phyloP scores from a whole-genome alignment of 306 rosid genomes.

The Acacia melanoxylon region DNA sequence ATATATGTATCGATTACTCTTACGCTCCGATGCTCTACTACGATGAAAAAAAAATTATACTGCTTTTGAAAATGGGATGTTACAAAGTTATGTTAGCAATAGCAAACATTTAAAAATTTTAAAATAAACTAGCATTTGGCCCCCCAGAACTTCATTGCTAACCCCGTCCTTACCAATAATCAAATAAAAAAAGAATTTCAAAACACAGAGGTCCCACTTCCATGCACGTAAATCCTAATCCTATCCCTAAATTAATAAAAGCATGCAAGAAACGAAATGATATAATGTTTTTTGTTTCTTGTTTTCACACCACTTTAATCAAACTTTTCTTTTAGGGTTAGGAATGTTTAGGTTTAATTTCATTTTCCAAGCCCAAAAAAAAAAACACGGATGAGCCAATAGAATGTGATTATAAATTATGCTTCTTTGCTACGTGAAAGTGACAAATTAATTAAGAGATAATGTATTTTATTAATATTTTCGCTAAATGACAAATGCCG shows the following conservation, averaged over 20 bases:
- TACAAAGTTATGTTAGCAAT: not conserved
- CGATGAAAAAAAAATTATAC: too few relatives aligned
- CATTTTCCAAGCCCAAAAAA: not conserved
- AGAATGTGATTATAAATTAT: not conserved
- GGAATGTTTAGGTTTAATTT: constrained; percentile 23
- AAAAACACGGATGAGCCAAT: constrained; percentile 18
- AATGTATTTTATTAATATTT: constrained; percentile 5
- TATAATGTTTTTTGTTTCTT: not conserved
- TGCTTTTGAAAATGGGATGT: too few relatives aligned
- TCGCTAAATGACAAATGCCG: constrained; percentile 28
- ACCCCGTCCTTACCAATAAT: not conserved
- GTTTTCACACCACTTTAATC: constrained; percentile 36
- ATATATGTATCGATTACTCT: too few relatives aligned
- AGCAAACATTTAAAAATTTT: not conserved
- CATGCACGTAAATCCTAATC: constrained; percentile 41
- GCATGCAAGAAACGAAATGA: not conserved
- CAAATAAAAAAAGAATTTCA: not conserved
- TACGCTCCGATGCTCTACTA: too few relatives aligned
- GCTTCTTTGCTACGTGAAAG: constrained; percentile 27
- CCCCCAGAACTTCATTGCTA: not conserved
- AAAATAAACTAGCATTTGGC: not conserved
- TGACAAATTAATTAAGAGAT: constrained; percentile 28
- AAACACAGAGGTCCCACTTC: constrained; percentile 27
- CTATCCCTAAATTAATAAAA: not conserved
- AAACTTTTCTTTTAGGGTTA: constrained; percentile 9